Conservation (phyloP, 495 filamentous ascomycete genomes). For the Oleoguttula mirabilis region DNA sequence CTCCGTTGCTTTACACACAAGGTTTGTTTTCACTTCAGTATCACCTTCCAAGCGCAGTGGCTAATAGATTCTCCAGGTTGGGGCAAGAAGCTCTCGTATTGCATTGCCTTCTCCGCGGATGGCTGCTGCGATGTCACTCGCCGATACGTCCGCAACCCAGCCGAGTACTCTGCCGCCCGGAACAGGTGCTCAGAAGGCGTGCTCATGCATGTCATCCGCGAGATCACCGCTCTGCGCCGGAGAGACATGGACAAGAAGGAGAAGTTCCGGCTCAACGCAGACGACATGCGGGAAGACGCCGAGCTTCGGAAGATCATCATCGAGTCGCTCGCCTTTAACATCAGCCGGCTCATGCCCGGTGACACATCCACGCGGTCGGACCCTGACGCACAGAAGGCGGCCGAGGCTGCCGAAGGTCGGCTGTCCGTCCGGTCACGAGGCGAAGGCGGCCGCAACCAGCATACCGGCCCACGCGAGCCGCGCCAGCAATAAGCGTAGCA, state of each 20-base stretch:
- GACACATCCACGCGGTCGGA: neutral
- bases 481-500: neutral
- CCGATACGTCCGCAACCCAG: slow-evolving; percentile 79
- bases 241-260: slow-evolving; percentile 68
- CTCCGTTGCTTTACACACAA: slow-evolving; percentile 82
- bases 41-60: neutral
- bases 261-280: slow-evolving; percentile 68
- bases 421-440: slow-evolving; percentile 3
- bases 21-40: slow-evolving; percentile 36
- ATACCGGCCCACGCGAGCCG: slow-evolving; percentile 1
- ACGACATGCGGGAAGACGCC: slow-evolving; percentile 74
- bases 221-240: slow-evolving; percentile 73
- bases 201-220: slow-evolving; percentile 72
- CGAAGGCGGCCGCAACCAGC: slow-evolving; percentile 2
- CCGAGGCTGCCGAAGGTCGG: slow-evolving; percentile 14
- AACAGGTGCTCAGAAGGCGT: slow-evolving; percentile 75
- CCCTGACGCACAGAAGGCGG: slow-evolving; percentile 23
- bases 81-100: slow-evolving; percentile 91
- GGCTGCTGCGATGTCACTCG: slow-evolving; percentile 92
- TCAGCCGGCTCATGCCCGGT: slow-evolving; percentile 43
- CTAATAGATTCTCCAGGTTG: slow-evolving; percentile 42
- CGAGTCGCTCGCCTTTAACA: slow-evolving; percentile 52
- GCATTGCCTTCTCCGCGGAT: slow-evolving; percentile 90
- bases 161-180: slow-evolving; percentile 58
- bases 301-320: slow-evolving; percentile 71